phyloP scores from a whole-genome alignment of 768 basidiomycete species.

The Strobilomyces confusus region DNA sequence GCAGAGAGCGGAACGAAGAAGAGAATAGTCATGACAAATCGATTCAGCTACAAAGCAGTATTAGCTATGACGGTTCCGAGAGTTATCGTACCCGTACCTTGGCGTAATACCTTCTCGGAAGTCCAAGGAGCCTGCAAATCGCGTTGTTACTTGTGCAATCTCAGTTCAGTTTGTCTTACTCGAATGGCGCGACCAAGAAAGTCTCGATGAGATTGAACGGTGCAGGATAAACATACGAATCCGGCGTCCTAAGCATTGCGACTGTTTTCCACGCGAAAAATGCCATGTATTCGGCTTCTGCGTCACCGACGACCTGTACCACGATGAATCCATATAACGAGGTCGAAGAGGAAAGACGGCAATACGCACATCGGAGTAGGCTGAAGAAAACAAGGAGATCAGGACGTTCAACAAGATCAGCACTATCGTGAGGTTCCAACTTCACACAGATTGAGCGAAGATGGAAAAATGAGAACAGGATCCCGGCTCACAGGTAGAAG shows the following conservation, averaged over 20 bases:
- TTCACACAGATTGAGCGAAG: slow-evolving; percentile 22
- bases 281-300: slow-evolving; percentile 85
- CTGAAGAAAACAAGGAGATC: slow-evolving; percentile 93
- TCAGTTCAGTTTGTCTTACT: slow-evolving; percentile 48
- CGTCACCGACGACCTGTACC: slow-evolving; percentile 71
- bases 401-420: slow-evolving; percentile 89
- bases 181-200: slow-evolving; percentile 77
- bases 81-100: slow-evolving; percentile 35
- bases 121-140: slow-evolving; percentile 37
- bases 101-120: slow-evolving; percentile 55
- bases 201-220: slow-evolving; percentile 90
- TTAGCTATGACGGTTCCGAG: not conserved
- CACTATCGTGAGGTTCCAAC: slow-evolving; percentile 81
- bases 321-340: slow-evolving; percentile 1
- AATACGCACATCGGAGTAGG: slow-evolving; percentile 76
- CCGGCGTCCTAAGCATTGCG: slow-evolving; percentile 81
- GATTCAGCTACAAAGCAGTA: slow-evolving; percentile 54
- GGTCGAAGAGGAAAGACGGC: not conserved
- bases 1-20: slow-evolving; percentile 75
- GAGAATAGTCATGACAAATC: slow-evolving; percentile 68
- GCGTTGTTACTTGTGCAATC: not conserved
- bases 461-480: not conserved
- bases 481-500: slow-evolving; percentile 69
- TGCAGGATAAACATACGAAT: slow-evolving; percentile 79
- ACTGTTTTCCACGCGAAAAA: slow-evolving; percentile 89